Percentiles rank a stretch among this genome's conserved stretches.
Conservation (phyloP, 768 basidiomycete species). For the Flagelloscypha sp. region DNA sequence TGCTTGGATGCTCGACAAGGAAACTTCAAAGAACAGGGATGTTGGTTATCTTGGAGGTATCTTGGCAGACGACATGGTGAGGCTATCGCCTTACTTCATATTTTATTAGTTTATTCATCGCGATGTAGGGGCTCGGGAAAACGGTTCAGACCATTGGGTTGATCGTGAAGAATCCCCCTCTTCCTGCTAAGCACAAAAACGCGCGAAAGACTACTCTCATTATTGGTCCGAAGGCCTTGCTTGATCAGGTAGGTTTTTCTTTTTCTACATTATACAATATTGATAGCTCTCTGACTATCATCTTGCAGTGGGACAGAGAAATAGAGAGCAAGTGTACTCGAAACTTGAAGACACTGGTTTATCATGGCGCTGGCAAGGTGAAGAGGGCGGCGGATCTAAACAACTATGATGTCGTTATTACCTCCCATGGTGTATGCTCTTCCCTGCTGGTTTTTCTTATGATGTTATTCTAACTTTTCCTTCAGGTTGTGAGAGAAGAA, state of each 20-base stretch:
- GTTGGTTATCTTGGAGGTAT: constrained; percentile 10
- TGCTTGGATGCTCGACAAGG: constrained; percentile 24
- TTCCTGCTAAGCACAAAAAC: constrained; percentile 23
- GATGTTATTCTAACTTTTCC: too few relatives aligned
- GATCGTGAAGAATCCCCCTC: constrained; percentile 30
- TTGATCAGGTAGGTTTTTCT: too few relatives aligned
- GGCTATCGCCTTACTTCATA: too few relatives aligned
- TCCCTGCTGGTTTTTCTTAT: too few relatives aligned
- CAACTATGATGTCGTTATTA: constrained; percentile 35
- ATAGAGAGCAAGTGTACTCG: constrained; percentile 27
- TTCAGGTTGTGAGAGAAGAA: too few relatives aligned
- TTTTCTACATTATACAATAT: too few relatives aligned
- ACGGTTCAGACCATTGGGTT: constrained; percentile 31
- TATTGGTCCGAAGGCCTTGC: constrained; percentile 37
- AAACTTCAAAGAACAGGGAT: too few relatives aligned
- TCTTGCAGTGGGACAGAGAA: constrained; percentile 28
- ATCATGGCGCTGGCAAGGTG: constrained; percentile 32
- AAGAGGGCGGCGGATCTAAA: constrained; percentile 25
- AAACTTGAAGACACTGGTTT: constrained; percentile 27
- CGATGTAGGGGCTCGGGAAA: too few relatives aligned
- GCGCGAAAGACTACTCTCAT: constrained; percentile 37
- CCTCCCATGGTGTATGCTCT: too few relatives aligned
- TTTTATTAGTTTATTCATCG: too few relatives aligned
- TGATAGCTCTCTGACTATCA: too few relatives aligned
- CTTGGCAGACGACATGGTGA: constrained; percentile 13